These are phyloP conservation scores for Gilbertella persicaria DNA, from an alignment of 371 early-diverging fungal species.

Conservation along the genomic window DNA sequence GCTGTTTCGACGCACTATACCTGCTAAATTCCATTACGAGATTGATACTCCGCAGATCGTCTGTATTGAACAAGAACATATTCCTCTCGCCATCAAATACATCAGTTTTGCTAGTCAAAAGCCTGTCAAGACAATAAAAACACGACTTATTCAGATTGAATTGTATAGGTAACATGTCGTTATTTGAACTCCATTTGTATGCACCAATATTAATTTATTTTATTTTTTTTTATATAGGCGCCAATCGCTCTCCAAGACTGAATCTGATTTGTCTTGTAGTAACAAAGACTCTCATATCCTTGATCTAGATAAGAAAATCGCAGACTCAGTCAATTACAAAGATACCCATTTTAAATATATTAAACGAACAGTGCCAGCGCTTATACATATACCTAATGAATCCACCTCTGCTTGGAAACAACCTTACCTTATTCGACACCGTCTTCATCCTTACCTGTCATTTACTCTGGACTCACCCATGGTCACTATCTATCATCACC, in stretches of 20 bases:
- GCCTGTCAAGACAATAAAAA: constrained; percentile 29
- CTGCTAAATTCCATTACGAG: constrained; percentile 48
- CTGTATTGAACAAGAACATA: constrained; percentile 34
- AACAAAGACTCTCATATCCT: constrained; percentile 17
- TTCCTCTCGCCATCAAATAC: constrained; percentile 38
- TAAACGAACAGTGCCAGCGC: constrained; percentile 30
- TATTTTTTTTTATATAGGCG: too few relatives aligned
- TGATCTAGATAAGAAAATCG: constrained; percentile 17
- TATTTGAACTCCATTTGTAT: not conserved
- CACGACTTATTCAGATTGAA: constrained; percentile 41
- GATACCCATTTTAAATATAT: constrained; percentile 28
- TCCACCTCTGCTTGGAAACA: constrained; percentile 32
- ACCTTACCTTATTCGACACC: constrained; percentile 34
- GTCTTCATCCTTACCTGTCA: constrained; percentile 30
- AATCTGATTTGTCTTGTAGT: constrained; percentile 25
- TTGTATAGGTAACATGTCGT: constrained; percentile 30
- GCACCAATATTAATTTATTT: not conserved
- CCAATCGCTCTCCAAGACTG: constrained; percentile 36
- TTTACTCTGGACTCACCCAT: constrained; percentile 39
- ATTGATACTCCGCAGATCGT: constrained; percentile 41
- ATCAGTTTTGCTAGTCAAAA: constrained; percentile 37
- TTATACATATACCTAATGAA: constrained; percentile 30
- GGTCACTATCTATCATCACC: constrained; percentile 40
- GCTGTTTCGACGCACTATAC: constrained; percentile 34
- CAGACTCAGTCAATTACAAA: constrained; percentile 16